These are phyloP conservation scores for Annulohypoxylon stygium DNA, from an alignment of 495 filamentous ascomycete genomes.

Conservation along the genomic window DNA sequence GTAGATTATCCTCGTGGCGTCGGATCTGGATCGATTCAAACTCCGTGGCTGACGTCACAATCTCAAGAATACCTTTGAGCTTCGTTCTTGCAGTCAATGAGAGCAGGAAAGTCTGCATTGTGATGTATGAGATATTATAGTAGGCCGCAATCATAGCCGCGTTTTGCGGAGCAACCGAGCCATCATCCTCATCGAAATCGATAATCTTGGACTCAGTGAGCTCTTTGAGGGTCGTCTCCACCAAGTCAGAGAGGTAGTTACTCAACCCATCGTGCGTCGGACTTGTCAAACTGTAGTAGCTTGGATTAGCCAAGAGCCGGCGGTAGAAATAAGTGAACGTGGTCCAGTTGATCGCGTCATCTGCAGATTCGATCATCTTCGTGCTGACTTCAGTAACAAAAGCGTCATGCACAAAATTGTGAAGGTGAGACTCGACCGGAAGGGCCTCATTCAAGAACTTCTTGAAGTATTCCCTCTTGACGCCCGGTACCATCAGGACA, in stretches of 20 bases:
- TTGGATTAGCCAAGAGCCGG: constrained; percentile 94
- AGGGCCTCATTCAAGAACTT: constrained; percentile 98
- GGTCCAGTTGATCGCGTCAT: constrained; percentile 98
- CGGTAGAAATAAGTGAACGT: constrained; percentile 99
- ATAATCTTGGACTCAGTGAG: constrained; percentile 94
- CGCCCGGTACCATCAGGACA: constrained; percentile 92
- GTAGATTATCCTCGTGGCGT: constrained; percentile 88
- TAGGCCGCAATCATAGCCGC: constrained; percentile 98
- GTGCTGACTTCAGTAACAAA: constrained; percentile 98
- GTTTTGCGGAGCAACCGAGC: constrained; percentile 88
- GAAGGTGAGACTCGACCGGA: constrained; percentile 94
- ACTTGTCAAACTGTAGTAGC: constrained; percentile 92
- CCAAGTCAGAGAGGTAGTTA: constrained; percentile 93
- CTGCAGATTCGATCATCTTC: constrained; percentile 90
- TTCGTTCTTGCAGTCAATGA: constrained; percentile 89
- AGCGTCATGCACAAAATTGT: constrained; percentile 90
- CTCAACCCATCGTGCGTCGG: constrained; percentile 93
- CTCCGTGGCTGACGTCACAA: constrained; percentile 96
- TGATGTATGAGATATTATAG: constrained; percentile 99
- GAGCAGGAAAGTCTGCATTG: constrained; percentile 99
- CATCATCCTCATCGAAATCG: constrained; percentile 96
- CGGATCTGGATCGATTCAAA: constrained; percentile 96
- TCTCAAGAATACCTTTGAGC: constrained; percentile 95
- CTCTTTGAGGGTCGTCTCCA: constrained; percentile 93
- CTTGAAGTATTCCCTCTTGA: constrained; percentile 97